Evolutionary conservation across 768 basidiomycete genomes (phyloP), one percentile per base, ranked within the genome.

Genomic region (Chalciporus piperatus): DNA sequence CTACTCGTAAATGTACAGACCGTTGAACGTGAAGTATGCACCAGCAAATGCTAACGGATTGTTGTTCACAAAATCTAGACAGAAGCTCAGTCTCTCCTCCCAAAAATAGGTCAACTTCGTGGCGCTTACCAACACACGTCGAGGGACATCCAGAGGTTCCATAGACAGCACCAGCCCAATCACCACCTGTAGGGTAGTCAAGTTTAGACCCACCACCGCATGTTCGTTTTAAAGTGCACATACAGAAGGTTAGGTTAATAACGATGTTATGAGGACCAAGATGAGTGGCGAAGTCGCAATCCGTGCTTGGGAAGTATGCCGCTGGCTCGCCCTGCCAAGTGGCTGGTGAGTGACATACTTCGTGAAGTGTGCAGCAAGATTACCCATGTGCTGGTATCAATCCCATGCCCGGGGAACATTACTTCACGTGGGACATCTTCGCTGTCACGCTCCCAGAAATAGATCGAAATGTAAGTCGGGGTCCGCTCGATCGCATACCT

Each of bases 241-340:
- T 28, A 62, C 62, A 62, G 23, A 62, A 49, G 7, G 30, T 35
- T 14, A 41, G 14, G 17, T 56, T 39, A 41, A 56, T 49, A 14
- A 56, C n/a, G 51, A 86, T 85, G 52, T 81, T 81, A 57, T 85
- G 76, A 0, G 71, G 56, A 6, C 74, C 71, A 58, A 87, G 79
- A 50, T 81, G 69, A 43, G 71, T 66, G 45, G 72, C 56, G 40
- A 90, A 73, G 54, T 84, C 70, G 61, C 87, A 90, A 49, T 74
- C 70, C 6, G 75, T 80, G 60, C 70, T 75, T 3, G 84, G 84
- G 68, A 87, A 89, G 59, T 72, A 73, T 4, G 84, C 87, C 8
- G 67, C 62, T 2, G 87, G 85, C 0, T 68, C 76, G 6, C 85
- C 84, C 82, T 82, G 16, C 10, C 14, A n/a, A 5, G 35, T 5